Conservation (phyloP, 1,139 yeast genomes). For the Casaregolazyma suthepensis region DNA sequence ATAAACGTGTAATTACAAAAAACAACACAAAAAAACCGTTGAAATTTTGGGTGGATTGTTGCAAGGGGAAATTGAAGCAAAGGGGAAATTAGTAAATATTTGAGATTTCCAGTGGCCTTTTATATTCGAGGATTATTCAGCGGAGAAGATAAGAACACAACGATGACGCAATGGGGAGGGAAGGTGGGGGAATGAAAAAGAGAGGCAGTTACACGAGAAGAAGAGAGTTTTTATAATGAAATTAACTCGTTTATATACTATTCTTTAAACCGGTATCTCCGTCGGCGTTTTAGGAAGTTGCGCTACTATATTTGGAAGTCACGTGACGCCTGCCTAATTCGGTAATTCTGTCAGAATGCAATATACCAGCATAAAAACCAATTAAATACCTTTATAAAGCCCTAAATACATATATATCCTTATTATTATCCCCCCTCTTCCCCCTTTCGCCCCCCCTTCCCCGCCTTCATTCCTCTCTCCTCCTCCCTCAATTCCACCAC, state of each 20-base stretch:
- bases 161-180: not conserved
- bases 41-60: not conserved
- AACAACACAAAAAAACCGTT: not conserved
- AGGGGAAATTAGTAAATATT: not conserved
- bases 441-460: not conserved
- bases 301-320: not conserved
- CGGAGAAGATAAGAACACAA: not conserved
- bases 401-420: not conserved
- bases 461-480: not conserved
- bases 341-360: too few relatives aligned
- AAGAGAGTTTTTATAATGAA: not conserved
- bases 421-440: not conserved
- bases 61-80: not conserved
- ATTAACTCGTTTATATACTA: not conserved
- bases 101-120: not conserved
- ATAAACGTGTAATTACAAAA: not conserved
- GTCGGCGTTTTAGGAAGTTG: not conserved
- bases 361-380: not conserved
- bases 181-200: not conserved
- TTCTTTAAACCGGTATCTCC: not conserved
- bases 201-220: not conserved
- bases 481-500: not conserved
- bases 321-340: not conserved
- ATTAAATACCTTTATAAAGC: not conserved
- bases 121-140: not conserved